Evolutionary conservation across 257 asterid genomes (phyloP).

Genomic region (Lycium barbarum): DNA sequence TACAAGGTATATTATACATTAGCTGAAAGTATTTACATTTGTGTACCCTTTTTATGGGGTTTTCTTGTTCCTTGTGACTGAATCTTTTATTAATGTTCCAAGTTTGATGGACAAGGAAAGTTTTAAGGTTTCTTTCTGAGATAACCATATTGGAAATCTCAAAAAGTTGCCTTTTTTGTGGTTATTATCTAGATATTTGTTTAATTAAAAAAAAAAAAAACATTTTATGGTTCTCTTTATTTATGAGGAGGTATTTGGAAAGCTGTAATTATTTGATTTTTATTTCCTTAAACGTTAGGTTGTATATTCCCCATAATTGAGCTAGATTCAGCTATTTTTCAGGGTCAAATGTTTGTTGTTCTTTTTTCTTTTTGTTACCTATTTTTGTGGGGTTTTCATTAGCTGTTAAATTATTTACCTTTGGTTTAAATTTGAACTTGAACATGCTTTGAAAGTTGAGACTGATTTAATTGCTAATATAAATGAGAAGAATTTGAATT

Average conservation of each 20-base stretch:
- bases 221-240: neutral
- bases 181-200: neutral
- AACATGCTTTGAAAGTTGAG: neutral
- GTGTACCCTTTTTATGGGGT: neutral
- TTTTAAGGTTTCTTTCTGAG: constrained; percentile 21
- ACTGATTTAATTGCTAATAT: neutral
- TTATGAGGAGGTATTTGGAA: constrained; percentile 1
- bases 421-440: constrained; percentile 21
- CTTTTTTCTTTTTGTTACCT: constrained; percentile 9
- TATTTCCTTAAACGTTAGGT: neutral
- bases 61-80: constrained; percentile 26
- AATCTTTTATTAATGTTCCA: constrained; percentile 36
- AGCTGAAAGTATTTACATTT: neutral
- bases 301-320: neutral
- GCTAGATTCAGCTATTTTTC: neutral
- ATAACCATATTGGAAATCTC: constrained; percentile 25
- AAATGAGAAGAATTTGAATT: constrained; percentile 10
- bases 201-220: neutral
- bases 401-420: constrained; percentile 16
- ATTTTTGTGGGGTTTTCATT: neutral
- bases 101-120: constrained; percentile 38
- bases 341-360: constrained; percentile 15
- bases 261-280: neutral
- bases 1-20: neutral
- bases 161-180: constrained; percentile 9